These are phyloP conservation scores for Syncephalastrum monosporum DNA, from an alignment of 371 early-diverging fungal species.

Conservation along the genomic window DNA sequence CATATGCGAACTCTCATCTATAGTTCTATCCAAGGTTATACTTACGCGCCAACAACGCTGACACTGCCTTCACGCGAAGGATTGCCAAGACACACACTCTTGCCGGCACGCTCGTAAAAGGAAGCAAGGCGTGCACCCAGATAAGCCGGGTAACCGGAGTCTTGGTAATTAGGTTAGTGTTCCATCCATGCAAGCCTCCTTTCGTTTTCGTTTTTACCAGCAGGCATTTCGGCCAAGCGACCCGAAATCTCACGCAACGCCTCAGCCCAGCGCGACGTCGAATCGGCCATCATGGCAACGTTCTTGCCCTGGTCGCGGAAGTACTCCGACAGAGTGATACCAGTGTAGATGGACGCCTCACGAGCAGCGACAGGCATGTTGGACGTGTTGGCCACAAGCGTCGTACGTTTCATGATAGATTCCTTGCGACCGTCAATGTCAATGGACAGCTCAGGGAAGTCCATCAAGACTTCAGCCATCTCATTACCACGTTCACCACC, in stretches of 20 bases:
- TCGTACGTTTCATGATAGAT: constrained; percentile 99
- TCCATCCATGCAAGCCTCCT: neutral
- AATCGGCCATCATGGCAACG: constrained; percentile 99
- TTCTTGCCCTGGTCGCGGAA: constrained; percentile 99
- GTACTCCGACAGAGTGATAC: constrained; percentile 99
- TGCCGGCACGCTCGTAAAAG: constrained; percentile 99
- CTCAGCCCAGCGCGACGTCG: constrained; percentile 99
- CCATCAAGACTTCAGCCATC: constrained; percentile 99
- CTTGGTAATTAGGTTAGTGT: constrained; percentile 27
- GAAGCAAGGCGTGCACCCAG: constrained; percentile 99
- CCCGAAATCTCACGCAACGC: constrained; percentile 99
- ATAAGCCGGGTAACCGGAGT: constrained; percentile 99
- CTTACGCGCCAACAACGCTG: constrained; percentile 97
- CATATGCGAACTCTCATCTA: neutral
- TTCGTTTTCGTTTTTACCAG: constrained; percentile 51
- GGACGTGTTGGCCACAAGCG: constrained; percentile 99
- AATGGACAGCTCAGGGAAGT: constrained; percentile 97
- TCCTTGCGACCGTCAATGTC: constrained; percentile 93
- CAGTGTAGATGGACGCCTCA: constrained; percentile 99
- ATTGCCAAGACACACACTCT: constrained; percentile 95
- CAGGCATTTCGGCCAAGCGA: constrained; percentile 99
- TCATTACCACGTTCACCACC: constrained; percentile 99
- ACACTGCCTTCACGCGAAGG: constrained; percentile 96
- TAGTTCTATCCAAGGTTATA: neutral
- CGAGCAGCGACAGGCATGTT: constrained; percentile 99